Conservation (phyloP, 805 yeast species). For the Pichia membranifaciens region DNA sequence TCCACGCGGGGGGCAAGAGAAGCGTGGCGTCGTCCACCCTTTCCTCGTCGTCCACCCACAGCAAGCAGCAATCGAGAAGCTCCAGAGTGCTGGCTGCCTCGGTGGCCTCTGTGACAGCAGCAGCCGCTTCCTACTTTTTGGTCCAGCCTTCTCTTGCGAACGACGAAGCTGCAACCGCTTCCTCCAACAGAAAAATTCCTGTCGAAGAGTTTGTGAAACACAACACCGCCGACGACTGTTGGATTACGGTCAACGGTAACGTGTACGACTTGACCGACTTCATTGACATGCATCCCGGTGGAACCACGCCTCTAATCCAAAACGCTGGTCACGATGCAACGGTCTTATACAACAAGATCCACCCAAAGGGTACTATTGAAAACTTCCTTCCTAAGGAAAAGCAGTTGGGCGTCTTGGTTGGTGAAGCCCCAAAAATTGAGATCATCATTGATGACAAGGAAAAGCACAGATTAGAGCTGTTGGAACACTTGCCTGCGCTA, state of each 20-base stretch:
- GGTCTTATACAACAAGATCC: conserved; percentile 80
- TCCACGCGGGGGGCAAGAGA: neutral
- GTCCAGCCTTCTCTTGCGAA: conserved; percentile 6
- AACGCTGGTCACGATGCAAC: conserved; percentile 50
- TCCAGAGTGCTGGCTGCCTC: neutral
- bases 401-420: conserved; percentile 49
- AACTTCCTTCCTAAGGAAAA: conserved; percentile 53
- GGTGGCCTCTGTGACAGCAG: conserved; percentile 7
- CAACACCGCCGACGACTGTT: conserved; percentile 57
- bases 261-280: conserved; percentile 71
- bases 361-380: conserved; percentile 77
- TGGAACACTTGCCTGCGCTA: conserved; percentile 61
- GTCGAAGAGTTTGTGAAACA: conserved; percentile 44
- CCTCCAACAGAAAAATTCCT: conserved; percentile 14
- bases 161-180: conserved; percentile 4
- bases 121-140: conserved; percentile 4
- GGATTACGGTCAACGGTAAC: conserved; percentile 81
- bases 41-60: neutral
- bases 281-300: conserved; percentile 45
- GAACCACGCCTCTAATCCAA: conserved; percentile 37
- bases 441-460: conserved; percentile 38
- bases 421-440: conserved; percentile 30
- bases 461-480: conserved; percentile 35
- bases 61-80: neutral
- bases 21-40: neutral